Evolutionary conservation across 2,329 filamentous ascomycete genomes (phyloP).

Genomic region (Domatiomyces globalis): DNA sequence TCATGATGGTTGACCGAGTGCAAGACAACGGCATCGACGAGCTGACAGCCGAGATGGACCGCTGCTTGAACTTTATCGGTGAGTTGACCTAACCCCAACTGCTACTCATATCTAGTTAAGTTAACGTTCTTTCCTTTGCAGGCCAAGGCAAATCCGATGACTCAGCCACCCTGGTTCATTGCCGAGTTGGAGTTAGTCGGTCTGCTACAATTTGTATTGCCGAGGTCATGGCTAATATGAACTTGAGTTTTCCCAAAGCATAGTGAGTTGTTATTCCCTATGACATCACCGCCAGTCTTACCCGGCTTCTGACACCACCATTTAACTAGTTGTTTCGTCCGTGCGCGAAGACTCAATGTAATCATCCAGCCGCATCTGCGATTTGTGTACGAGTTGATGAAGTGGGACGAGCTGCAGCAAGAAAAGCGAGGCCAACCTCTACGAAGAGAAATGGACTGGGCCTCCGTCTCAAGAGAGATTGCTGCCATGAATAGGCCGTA

Average conservation of each 20-base stretch:
- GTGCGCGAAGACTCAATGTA: conserved; percentile 82
- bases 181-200: conserved; percentile 85
- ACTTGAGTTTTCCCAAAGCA: conserved; percentile 73
- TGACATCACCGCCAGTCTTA: neutral
- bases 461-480: conserved; percentile 73
- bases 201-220: conserved; percentile 97
- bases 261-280: conserved; percentile 42
- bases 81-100: conserved; percentile 26
- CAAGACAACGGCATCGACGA: conserved; percentile 97
- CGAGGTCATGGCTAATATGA: conserved; percentile 79
- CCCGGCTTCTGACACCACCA: conserved; percentile 1
- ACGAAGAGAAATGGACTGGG: conserved; percentile 80
- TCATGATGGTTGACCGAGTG: conserved; percentile 69
- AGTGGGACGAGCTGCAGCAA: conserved; percentile 72
- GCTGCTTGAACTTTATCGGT: conserved; percentile 89
- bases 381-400: conserved; percentile 88
- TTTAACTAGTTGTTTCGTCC: conserved; percentile 60
- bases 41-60: conserved; percentile 67
- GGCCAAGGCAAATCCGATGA: conserved; percentile 64
- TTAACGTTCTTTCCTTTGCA: conserved; percentile 26
- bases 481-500: conserved; percentile 94
- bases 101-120: conserved; percentile 1
- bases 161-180: conserved; percentile 84
- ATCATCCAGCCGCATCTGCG: conserved; percentile 95
- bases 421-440: conserved; percentile 25